These are phyloP conservation scores for Leccinum subtestaceum DNA, from an alignment of 768 basidiomycete genomes.

Conservation along the genomic window DNA sequence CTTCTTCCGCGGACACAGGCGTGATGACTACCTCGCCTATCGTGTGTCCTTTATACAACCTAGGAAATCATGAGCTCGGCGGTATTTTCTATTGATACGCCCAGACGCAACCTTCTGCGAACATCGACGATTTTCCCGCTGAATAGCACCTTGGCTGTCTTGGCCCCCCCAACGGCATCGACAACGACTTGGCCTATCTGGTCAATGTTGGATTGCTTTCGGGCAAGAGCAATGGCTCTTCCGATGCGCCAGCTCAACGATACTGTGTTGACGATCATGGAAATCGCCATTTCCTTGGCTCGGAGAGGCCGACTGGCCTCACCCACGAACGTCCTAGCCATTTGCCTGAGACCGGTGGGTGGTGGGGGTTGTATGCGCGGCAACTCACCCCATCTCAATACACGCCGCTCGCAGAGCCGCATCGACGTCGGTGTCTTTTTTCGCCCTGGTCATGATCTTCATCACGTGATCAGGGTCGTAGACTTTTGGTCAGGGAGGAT, in stretches of 20 bases:
- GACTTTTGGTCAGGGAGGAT: neutral
- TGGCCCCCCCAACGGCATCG: slow-evolving; percentile 34
- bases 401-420: slow-evolving; percentile 45
- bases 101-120: slow-evolving; percentile 30
- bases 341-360: neutral
- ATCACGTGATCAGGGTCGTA: slow-evolving; percentile 14
- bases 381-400: slow-evolving; percentile 46
- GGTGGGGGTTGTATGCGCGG: neutral
- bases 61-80: neutral
- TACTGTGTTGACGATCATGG: slow-evolving; percentile 49
- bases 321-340: slow-evolving; percentile 42
- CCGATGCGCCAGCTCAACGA: slow-evolving; percentile 66
- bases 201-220: slow-evolving; percentile 44
- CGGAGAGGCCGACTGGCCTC: slow-evolving; percentile 41
- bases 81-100: neutral
- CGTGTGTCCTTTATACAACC: slow-evolving; percentile 39
- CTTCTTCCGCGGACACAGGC: slow-evolving; percentile 27
- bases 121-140: slow-evolving; percentile 60
- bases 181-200: slow-evolving; percentile 35
- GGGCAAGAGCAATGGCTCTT: slow-evolving; percentile 51
- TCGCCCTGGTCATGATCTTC: slow-evolving; percentile 43
- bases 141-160: slow-evolving; percentile 45
- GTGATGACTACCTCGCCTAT: slow-evolving; percentile 37
- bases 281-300: slow-evolving; percentile 34
- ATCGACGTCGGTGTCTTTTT: slow-evolving; percentile 44